Conservation (phyloP, 1,139 yeast species). For the Hansenula lynferdii region DNA sequence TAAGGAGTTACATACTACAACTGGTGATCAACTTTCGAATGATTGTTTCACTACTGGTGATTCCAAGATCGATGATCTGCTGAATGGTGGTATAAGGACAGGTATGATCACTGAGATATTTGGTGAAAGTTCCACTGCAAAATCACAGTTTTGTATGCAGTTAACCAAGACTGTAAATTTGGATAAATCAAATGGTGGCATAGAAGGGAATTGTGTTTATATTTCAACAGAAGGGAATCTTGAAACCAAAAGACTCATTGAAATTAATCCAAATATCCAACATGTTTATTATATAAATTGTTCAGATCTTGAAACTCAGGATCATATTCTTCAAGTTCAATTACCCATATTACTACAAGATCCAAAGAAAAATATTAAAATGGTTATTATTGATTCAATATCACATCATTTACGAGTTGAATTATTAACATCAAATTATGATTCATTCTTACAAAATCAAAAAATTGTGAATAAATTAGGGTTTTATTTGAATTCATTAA, state of each 20-base stretch:
- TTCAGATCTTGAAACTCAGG: slow-evolving; percentile 66
- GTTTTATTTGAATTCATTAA: slow-evolving; percentile 45
- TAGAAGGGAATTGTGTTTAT: slow-evolving; percentile 40
- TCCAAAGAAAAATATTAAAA: slow-evolving; percentile 36
- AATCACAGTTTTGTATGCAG: slow-evolving; percentile 72
- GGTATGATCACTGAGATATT: slow-evolving; percentile 73
- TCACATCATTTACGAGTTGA: slow-evolving; percentile 81
- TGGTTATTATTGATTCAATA: slow-evolving; percentile 75
- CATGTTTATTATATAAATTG: slow-evolving; percentile 60
- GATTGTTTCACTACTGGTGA: slow-evolving; percentile 55
- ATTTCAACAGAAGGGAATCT: slow-evolving; percentile 74
- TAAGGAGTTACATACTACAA: slow-evolving; percentile 3
- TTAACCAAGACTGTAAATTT: slow-evolving; percentile 54
- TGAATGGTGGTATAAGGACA: slow-evolving; percentile 67
- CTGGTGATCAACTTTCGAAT: background rate
- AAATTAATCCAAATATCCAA: slow-evolving; percentile 29
- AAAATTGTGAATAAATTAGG: slow-evolving; percentile 42
- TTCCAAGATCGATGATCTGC: slow-evolving; percentile 42
- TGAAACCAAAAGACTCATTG: slow-evolving; percentile 55
- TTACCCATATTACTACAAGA: slow-evolving; percentile 52
- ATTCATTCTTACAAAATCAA: slow-evolving; percentile 32
- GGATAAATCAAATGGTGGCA: slow-evolving; percentile 40
- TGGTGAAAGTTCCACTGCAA: slow-evolving; percentile 85
- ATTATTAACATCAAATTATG: slow-evolving; percentile 35
- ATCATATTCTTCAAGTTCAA: slow-evolving; percentile 68